Conservation (phyloP, 345 rosid genomes). For the Gossypium thurberi region DNA sequence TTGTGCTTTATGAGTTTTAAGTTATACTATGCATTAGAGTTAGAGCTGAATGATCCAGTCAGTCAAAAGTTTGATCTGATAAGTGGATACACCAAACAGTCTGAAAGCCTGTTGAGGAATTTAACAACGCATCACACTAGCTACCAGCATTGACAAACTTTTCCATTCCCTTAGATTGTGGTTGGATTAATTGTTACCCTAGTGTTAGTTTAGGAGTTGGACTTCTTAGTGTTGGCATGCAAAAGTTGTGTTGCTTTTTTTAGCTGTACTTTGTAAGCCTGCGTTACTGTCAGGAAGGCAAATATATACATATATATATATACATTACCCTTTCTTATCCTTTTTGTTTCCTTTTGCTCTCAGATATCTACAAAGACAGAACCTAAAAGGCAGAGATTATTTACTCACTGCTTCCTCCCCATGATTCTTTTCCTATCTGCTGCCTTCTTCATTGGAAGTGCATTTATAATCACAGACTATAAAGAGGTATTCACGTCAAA, state of each 20-base stretch:
- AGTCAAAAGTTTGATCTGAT: not conserved
- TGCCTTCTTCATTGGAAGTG: conserved; percentile 42
- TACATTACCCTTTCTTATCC: not conserved
- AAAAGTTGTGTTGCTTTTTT: not conserved
- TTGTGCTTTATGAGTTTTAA: not conserved
- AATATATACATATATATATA: not conserved
- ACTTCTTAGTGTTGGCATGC: not conserved
- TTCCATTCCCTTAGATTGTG: not conserved
- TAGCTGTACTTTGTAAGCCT: not conserved
- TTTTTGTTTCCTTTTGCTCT: conserved; percentile 5
- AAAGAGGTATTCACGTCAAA: conserved; percentile 29
- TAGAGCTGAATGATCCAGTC: not conserved
- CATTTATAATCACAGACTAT: conserved; percentile 32
- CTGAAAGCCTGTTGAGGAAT: not conserved
- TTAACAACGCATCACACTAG: not conserved
- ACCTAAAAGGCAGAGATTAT: conserved; percentile 28
- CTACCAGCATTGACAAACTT: not conserved
- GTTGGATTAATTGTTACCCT: not conserved
- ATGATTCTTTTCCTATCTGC: conserved; percentile 32
- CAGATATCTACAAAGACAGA: conserved; percentile 31
- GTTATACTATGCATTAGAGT: not conserved
- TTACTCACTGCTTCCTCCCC: conserved; percentile 29
- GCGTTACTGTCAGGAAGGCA: not conserved
- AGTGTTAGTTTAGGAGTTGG: not conserved
- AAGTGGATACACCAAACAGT: not conserved